Base-by-base conservation (phyloP, 345 rosid species). In the Euphorbia tirucalli region DNA sequence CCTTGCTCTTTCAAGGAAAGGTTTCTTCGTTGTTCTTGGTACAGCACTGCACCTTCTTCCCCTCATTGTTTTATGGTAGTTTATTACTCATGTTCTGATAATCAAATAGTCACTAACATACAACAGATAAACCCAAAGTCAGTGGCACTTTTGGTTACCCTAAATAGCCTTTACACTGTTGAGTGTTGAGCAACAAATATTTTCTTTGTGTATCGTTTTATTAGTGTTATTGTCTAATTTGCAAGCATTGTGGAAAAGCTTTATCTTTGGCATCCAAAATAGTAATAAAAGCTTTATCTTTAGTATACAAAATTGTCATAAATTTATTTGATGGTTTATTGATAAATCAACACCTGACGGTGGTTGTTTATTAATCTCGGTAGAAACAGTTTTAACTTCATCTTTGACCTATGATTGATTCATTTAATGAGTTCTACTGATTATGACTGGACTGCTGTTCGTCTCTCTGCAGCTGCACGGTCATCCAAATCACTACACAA, bases 1-100 rank as follows among this genome's bases (percentile, higher is more conserved):
- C 11, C 73, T 65, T 78, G 89, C 85, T 72, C 90, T 92, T 76
- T 86, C 97, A 50, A 85, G 60, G 71, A 81, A 92, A 70, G 97
- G 97, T 22, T 92, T 88, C 80, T 83, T 68, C 35, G 82, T 92
- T 70, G 82, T 88, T 80, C 90, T 94, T 35, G 97, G 98, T 94
- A 85, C n/a, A 65, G 5, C 49, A 9, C 15, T 22, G n/a, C 50
- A 22, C 32, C 32, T 73, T 15, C 54, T 64, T 54, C 24, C 9
- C 56, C 0, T 3, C 15, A 15, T 57, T 54, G 22, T 46, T 58
- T 46, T 21, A 5, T n/a, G n/a, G n/a, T n/a, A n/a, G n/a, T n/a
- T n/a, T n/a, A n/a, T n/a, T n/a, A n/a, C n/a, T n/a, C n/a, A n/a
- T n/a, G n/a, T n/a, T n/a, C n/a, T n/a, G n/a, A n/a, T n/a, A n/a